A percentile compares a stretch with the other conserved stretches of the same genome.
Evolutionary conservation across 2,329 filamentous ascomycete species (phyloP).

Genomic region (Exophiala sideris): DNA sequence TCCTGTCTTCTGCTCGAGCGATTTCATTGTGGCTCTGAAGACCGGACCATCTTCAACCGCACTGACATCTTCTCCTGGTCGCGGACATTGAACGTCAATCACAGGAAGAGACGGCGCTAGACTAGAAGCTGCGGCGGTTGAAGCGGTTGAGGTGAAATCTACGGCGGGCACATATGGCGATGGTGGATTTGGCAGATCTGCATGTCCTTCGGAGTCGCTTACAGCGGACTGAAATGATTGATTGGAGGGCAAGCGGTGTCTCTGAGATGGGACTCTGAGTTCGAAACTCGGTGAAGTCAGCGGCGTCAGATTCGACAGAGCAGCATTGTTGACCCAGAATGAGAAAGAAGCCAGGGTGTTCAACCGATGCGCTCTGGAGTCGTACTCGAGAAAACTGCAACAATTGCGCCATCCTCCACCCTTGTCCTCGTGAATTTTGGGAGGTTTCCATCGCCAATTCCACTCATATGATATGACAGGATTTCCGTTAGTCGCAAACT

Average conservation of each 20-base stretch:
- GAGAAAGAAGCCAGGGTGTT: slow-evolving; percentile 88
- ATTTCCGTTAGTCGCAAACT: slow-evolving; percentile 79
- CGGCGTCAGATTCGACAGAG: slow-evolving; percentile 48
- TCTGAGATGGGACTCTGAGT: slow-evolving; percentile 63
- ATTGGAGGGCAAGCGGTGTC: slow-evolving; percentile 77
- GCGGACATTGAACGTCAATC: slow-evolving; percentile 81
- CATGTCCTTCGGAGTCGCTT: slow-evolving; percentile 62
- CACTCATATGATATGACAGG: slow-evolving; percentile 85
- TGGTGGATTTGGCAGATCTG: slow-evolving; percentile 33
- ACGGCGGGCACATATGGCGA: slow-evolving; percentile 29
- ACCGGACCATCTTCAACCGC: slow-evolving; percentile 88
- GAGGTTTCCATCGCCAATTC: slow-evolving; percentile 96
- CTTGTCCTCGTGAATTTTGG: slow-evolving; percentile 74
- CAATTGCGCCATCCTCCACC: slow-evolving; percentile 93
- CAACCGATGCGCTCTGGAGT: slow-evolving; percentile 83
- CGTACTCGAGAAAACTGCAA: slow-evolving; percentile 97
- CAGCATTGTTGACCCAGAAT: slow-evolving; percentile 82
- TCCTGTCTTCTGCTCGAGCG: slow-evolving; percentile 91
- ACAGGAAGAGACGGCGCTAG: slow-evolving; percentile 52
- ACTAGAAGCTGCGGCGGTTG: slow-evolving; percentile 29
- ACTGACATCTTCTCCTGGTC: slow-evolving; percentile 79
- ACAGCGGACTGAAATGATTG: slow-evolving; percentile 82
- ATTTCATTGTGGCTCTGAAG: slow-evolving; percentile 95
- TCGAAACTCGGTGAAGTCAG: slow-evolving; percentile 71
- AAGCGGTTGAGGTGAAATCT: slow-evolving; percentile 32